Evolutionary conservation across 139 green algal species (phyloP).

Genomic region (Ettlia oleoabundans): DNA sequence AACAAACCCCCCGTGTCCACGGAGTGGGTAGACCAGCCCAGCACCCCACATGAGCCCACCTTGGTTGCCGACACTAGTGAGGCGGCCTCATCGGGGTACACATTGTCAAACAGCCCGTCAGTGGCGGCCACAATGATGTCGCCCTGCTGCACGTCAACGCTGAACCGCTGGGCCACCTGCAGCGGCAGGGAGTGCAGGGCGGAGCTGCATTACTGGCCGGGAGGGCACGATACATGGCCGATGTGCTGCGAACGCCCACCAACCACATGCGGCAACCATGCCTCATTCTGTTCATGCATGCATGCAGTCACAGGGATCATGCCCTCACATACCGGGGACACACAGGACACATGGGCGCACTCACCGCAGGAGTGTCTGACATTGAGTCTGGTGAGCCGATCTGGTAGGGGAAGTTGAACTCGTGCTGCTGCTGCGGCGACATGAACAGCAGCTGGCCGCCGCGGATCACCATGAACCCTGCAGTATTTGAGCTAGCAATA

Average conservation of each 20-base stretch:
- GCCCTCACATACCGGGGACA: not conserved
- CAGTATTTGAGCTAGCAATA: not conserved
- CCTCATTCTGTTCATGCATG: not conserved
- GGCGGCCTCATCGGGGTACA: slow-evolving; percentile 90
- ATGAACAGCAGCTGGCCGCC: slow-evolving; percentile 72
- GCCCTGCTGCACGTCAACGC: slow-evolving; percentile 75
- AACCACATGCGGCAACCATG: not conserved
- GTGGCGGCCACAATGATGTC: slow-evolving; percentile 93
- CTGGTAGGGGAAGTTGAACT: slow-evolving; percentile 99
- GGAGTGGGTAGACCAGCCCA: no score
- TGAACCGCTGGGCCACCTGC: slow-evolving; percentile 53
- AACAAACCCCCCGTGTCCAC: no score
- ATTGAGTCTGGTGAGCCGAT: slow-evolving; percentile 66
- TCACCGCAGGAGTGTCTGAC: slow-evolving; percentile 65
- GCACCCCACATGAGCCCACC: not conserved
- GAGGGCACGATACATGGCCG: not conserved
- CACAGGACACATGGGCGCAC: not conserved
- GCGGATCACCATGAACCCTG: slow-evolving; percentile 55
- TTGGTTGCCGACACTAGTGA: slow-evolving; percentile 49
- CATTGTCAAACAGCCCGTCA: slow-evolving; percentile 99
- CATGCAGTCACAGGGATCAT: not conserved
- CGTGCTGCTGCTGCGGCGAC: slow-evolving; percentile 93
- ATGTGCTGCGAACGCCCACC: no score
- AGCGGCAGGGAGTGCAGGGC: not conserved
- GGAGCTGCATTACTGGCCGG: not conserved